These are phyloP conservation scores for Cyclotella kingstonii DNA, from an alignment of 108 stramenopile species.

Conservation along the genomic window DNA sequence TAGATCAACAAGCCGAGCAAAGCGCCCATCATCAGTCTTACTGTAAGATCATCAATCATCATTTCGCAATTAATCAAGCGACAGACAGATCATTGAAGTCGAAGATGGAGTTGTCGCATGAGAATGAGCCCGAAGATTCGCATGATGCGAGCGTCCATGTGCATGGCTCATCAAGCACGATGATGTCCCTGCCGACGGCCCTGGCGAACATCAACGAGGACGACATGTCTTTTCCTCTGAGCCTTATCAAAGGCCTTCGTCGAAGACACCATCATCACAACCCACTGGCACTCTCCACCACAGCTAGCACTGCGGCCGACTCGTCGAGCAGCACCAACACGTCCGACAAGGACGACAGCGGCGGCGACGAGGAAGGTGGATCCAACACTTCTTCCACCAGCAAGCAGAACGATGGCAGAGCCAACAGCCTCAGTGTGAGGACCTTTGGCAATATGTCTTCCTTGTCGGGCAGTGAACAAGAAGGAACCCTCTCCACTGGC, in stretches of 20 bases:
- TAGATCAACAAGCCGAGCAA: no score
- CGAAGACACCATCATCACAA: constrained; percentile 4
- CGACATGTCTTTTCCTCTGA: constrained; percentile 26
- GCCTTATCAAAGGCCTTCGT: constrained; percentile 34
- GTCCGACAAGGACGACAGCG: constrained; percentile 37
- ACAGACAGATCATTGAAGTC: no score
- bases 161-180: no score
- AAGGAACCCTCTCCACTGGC: not conserved
- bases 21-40: no score
- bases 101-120: no score
- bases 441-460: constrained; percentile 22
- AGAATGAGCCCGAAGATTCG: no score
- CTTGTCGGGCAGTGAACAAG: constrained; percentile 22
- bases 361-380: constrained; percentile 18
- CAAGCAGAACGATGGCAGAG: not conserved
- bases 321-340: constrained; percentile 18
- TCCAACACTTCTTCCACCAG: constrained; percentile 27
- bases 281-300: not conserved
- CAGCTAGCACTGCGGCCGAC: constrained; percentile 10
- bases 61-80: no score
- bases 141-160: no score
- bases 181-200: constrained; percentile 3
- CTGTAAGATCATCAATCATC: no score
- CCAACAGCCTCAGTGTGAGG: constrained; percentile 2
- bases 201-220: constrained; percentile 17